Evolutionary conservation across 73 alveolate species (phyloP), one percentile per base, ranked within the genome.

Genomic region (Halteria grandinella): DNA sequence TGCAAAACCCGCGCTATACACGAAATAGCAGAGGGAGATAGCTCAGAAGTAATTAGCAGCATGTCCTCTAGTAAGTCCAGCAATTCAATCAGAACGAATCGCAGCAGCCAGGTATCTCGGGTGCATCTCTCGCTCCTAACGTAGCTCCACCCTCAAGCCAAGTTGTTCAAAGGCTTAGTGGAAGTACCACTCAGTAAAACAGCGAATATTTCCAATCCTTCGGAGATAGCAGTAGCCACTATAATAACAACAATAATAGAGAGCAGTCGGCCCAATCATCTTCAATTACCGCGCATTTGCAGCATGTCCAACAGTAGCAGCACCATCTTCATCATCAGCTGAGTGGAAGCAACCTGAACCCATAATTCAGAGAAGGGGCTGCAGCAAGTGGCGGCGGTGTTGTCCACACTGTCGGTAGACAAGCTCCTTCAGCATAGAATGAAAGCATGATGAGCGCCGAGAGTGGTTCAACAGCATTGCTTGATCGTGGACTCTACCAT

Each of bases 401-500:
- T 3, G 80, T 41, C 32, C 37, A n/a, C 5, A 44, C 80, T 5
- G 80, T 57, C 4, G 63, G 63, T 14, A 66, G 80, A 66, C 18
- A 34, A 15, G n/a, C 18, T 4, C 55, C 55, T 34, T 45, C 29
- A 27, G 4, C 66, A n/a, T 25, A 53, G 18, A 53, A 21, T 44
- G 80, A 66, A 15, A 44, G 69, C 32, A 66, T 66, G 80, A 66
- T 66, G 80, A 66, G 66, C 47, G 80, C 80, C 25, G 80, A 66
- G 53, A 44, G 69, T 66, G 80, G 80, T 12, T 66, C 80, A 23
- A 66, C 80, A 29, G 77, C 80, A 1, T 66, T 44, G 39, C 17
- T 47, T 23, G 80, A 66, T 28, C 43, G 47, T 33, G 43, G 43
- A 15, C 59, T 40, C 37, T 66, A 36, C 52, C 80, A 47, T 45